phyloP scores from a whole-genome alignment of 2,329 filamentous ascomycete species.

The Aspergillus ochraceus region DNA sequence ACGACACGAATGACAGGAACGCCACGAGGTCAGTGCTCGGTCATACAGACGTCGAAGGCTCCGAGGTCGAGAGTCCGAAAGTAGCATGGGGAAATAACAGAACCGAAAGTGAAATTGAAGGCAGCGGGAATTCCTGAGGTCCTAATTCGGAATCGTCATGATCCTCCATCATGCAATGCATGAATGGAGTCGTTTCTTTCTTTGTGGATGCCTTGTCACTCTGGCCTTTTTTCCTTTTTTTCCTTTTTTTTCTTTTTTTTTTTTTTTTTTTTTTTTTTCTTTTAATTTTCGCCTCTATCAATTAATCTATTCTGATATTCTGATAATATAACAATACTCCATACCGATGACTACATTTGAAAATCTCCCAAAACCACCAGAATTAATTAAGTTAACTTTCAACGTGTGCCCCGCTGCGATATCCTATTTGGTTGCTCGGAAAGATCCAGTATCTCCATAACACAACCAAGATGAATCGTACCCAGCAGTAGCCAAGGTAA shows the following conservation, averaged over 20 bases:
- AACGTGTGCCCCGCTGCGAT: constrained; percentile 10
- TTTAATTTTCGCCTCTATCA: background rate
- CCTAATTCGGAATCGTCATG: background rate
- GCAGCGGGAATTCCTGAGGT: background rate
- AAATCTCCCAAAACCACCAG: background rate
- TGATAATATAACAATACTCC: no score
- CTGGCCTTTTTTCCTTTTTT: background rate
- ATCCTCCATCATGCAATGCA: background rate
- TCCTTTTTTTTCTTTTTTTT: background rate
- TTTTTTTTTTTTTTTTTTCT: background rate
- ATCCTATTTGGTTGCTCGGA: constrained; percentile 11
- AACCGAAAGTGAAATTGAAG: no score
- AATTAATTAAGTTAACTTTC: constrained; percentile 7
- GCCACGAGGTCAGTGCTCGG: background rate
- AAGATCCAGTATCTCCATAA: constrained; percentile 8
- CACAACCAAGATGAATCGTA: background rate
- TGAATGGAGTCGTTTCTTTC: background rate
- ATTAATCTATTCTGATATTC: background rate
- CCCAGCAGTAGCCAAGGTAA: background rate
- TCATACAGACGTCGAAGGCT: background rate
- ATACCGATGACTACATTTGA: no score
- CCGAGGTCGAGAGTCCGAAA: no score
- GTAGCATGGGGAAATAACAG: no score
- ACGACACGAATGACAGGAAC: background rate
- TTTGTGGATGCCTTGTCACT: background rate